A percentile compares a stretch with the other conserved stretches of the same genome.
Conservation (phyloP, 331 rosid genomes). For the Spiraea crenata region DNA sequence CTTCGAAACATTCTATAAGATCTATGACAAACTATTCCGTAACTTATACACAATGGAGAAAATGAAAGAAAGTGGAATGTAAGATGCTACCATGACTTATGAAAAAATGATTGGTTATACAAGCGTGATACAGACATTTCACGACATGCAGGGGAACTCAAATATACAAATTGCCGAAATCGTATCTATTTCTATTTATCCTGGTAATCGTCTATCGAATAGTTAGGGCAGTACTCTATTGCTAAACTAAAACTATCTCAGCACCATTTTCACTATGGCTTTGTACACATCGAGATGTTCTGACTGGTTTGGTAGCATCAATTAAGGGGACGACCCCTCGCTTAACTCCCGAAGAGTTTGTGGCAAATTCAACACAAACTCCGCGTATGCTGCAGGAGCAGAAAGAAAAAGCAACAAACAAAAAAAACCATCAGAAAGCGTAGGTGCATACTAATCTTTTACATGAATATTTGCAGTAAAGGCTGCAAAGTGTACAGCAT, state of each 20-base stretch:
- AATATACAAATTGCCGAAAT: conserved; percentile 27
- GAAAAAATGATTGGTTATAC: too few relatives aligned
- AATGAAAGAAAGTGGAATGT: too few relatives aligned
- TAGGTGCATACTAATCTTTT: not conserved
- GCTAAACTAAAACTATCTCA: conserved; percentile 11
- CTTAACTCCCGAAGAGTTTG: conserved; percentile 58
- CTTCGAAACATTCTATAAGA: conserved; percentile 8
- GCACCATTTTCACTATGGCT: conserved; percentile 30
- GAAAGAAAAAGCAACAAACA: conserved; percentile 15
- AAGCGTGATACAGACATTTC: conserved; percentile 8
- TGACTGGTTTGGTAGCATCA: conserved; percentile 23
- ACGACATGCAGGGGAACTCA: not conserved
- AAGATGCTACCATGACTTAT: too few relatives aligned
- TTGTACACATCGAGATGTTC: conserved; percentile 40
- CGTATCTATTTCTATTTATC: conserved; percentile 24
- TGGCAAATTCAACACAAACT: conserved; percentile 81
- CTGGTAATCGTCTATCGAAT: conserved; percentile 17
- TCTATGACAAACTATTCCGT: too few relatives aligned
- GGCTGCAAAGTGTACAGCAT: not conserved
- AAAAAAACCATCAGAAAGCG: not conserved
- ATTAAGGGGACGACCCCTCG: conserved; percentile 31
- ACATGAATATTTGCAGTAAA: not conserved
- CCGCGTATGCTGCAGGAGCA: conserved; percentile 72
- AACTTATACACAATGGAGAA: too few relatives aligned
- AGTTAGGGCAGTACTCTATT: not conserved